phyloP scores from a whole-genome alignment of 495 filamentous ascomycete species.

The Bryoglossum gracile region DNA sequence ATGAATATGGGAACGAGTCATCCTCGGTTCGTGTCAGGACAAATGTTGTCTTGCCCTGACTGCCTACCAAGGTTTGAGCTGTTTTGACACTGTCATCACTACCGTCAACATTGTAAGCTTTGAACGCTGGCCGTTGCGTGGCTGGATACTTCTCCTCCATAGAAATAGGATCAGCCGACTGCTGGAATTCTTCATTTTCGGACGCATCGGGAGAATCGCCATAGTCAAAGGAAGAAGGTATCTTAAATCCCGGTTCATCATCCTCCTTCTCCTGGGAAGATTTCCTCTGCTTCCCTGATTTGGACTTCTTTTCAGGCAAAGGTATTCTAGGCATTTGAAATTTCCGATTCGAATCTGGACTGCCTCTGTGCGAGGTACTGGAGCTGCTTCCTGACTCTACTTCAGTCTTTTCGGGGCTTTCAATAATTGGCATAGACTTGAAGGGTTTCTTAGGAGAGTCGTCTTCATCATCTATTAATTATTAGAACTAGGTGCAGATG shows the following conservation, averaged over 20 bases:
- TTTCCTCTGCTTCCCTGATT: background rate
- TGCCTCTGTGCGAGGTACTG: background rate
- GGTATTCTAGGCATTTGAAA: no score
- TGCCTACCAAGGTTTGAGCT: background rate
- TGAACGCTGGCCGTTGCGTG: background rate
- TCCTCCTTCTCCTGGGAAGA: background rate
- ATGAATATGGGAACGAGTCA: background rate
- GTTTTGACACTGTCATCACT: background rate
- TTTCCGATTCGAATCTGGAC: background rate
- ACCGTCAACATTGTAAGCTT: background rate
- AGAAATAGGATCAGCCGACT: background rate
- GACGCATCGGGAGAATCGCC: background rate
- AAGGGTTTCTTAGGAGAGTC: background rate
- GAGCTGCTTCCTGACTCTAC: background rate
- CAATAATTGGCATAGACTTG: background rate
- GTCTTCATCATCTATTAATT: constrained; percentile 3
- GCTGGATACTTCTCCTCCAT: background rate
- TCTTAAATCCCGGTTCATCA: background rate
- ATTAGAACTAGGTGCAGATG: background rate
- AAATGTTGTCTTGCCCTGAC: no score
- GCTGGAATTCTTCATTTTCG: background rate
- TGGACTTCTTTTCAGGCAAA: no score
- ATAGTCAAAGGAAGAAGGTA: background rate
- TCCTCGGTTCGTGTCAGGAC: no score
- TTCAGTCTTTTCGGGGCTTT: background rate